Percentiles rank a stretch among this genome's conserved stretches.
Conservation (phyloP, 164 flowering plant species). For the Vitis rupestris region DNA sequence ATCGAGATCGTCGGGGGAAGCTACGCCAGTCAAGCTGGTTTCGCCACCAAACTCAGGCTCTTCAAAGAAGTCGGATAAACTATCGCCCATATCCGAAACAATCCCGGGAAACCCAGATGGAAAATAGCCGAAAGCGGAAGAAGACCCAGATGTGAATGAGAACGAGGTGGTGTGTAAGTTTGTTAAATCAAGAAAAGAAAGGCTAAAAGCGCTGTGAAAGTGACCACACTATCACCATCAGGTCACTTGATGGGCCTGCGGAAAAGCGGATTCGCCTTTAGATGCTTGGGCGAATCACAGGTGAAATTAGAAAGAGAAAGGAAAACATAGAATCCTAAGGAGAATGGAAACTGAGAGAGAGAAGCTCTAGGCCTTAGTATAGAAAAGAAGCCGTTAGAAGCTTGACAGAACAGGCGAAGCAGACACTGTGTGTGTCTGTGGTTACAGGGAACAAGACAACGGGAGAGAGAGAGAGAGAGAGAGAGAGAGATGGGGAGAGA, state of each 20-base stretch:
- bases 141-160: background rate
- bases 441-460: background rate
- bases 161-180: background rate
- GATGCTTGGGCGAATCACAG: background rate
- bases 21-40: constrained; percentile 27
- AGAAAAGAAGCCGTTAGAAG: background rate
- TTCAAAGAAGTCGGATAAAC: constrained; percentile 41
- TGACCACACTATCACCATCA: constrained; percentile 53
- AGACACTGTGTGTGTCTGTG: background rate
- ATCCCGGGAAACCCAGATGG: background rate
- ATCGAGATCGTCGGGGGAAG: constrained; percentile 65
- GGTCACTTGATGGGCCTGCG: background rate
- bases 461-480: constrained; percentile 5
- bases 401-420: background rate
- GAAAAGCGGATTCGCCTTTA: background rate
- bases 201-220: constrained; percentile 24
- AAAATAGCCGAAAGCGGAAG: background rate
- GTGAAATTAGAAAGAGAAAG: background rate
- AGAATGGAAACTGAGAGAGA: background rate
- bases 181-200: constrained; percentile 25
- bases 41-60: constrained; percentile 35
- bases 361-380: background rate
- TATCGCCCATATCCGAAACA: constrained; percentile 27
- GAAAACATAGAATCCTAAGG: constrained; percentile 1
- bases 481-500: background rate